Conservation (phyloP, 1,284 basidiomycete genomes). For the Moesziomyces globuligerus region DNA sequence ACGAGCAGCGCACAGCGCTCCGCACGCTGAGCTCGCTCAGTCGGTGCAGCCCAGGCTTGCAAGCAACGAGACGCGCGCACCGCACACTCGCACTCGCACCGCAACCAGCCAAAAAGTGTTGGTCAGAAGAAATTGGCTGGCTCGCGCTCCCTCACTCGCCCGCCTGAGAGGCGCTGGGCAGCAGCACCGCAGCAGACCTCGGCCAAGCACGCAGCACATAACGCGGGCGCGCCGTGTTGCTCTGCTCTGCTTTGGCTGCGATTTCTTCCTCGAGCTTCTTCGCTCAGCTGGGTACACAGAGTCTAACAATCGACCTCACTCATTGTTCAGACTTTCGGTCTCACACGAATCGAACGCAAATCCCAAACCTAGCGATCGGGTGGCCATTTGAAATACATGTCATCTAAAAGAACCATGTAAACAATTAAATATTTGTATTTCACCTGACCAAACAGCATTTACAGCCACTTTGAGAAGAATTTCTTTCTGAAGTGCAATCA, state of each 20-base stretch:
- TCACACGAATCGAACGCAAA: too few species aligned
- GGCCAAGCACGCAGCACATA: neutral
- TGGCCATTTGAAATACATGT: too few species aligned
- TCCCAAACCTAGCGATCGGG: too few species aligned
- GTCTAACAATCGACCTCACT: neutral
- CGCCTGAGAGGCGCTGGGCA: too few species aligned
- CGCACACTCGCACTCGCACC: too few species aligned
- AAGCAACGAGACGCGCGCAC: conserved; percentile 8
- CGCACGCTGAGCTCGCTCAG: too few species aligned
- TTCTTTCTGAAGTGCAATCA: too few species aligned
- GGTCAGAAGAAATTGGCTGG: conserved; percentile 21
- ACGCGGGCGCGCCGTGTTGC: conserved; percentile 8
- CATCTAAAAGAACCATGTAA: too few species aligned
- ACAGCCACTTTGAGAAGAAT: too few species aligned
- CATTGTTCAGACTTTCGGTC: neutral
- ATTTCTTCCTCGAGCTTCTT: conserved; percentile 23
- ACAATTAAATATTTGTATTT: too few species aligned
- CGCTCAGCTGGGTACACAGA: neutral
- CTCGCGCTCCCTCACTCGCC: neutral
- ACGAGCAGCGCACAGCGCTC: too few species aligned
- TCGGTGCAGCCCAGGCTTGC: neutral
- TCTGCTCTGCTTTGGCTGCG: neutral
- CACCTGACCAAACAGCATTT: too few species aligned
- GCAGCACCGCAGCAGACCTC: neutral
- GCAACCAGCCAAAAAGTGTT: conserved; percentile 15